Base-by-base conservation (phyloP, 2,329 filamentous ascomycete genomes). In the Sporothrix globosa region DNA sequence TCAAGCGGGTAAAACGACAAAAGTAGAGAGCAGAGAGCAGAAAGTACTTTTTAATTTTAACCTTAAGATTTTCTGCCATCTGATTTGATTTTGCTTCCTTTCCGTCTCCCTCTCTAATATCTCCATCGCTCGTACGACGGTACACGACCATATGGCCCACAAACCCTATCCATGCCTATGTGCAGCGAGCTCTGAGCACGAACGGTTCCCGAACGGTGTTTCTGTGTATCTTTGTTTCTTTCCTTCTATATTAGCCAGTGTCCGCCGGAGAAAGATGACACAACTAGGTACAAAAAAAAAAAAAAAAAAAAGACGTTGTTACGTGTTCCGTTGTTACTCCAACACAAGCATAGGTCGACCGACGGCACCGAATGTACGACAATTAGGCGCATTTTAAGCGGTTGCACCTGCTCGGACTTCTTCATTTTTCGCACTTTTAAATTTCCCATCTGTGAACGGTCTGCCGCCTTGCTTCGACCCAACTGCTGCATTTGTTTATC, bases 61-160 rank as follows among this genome's bases (percentile, higher is more conserved):
- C 5, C 34, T 34, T 34, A 39, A 7, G 24, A 39, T 1, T 58
- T 58, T 9, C 17, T 60, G 5, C n/a, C 34, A 6, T 27, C 14
- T 10, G 13, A 13, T 9, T 46, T 63, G 2, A 1, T 27, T 63
- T 4, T 30, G 27, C 27, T 30, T 4, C 27, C 27, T 30, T 19
- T 48, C 24, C 21, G 13, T 30, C 13, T 30, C 46, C 46, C 46
- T 39, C 63, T 30, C 9, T 46, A 17, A 13, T 14, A 11, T 17
- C 61, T 50, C 41, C 61, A 65, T 30, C 61, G 61, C 50, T 65
- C 46, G 63, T 66, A 66, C 24, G 5, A 66, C 63, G 63, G 39
- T 34, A 9, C 46, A 66, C 63, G 17, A 2, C 44, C 60, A 63
- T 65, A 65, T 65, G 58, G 58, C 39, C 41, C 21, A 14, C 27